Base-by-base conservation (phyloP, 1,139 yeast species). In the Blastobotrys ciferrii region DNA sequence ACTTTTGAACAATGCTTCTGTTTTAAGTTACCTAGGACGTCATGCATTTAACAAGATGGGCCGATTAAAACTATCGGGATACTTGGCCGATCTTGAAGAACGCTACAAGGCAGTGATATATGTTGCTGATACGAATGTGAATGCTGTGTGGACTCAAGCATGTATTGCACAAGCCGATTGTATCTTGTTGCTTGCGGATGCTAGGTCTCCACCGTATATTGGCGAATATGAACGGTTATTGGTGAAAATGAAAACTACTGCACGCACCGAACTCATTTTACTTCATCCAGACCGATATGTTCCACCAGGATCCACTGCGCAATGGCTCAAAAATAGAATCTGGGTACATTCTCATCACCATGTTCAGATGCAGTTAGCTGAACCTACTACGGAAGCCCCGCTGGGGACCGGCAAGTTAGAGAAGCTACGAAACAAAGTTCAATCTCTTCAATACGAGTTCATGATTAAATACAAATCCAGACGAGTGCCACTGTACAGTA, bases 261-360 rank as follows among this genome's bases (percentile, higher is more conserved):
- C 98, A 0, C 75, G 95, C 60, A 87, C 96, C 0, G 98, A 92
- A 56, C 73, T 92, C 51, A 84, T 95, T 43, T 70, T 92, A 47
- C 69, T 92, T 12, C 98, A 92, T 60, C 85, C 87, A 2, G 96
- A 88, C 28, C 78, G 86, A 58, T 80, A 73, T 55, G 97, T 92
- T 1, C 77, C 77, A 14, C 89, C 96, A 0, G 98, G 98, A 0
- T 75, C 87, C 9, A 91, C 98, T 0, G 81, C 82, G 38, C 73
- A 76, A 44, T 92, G 98, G 98, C 73, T 92, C 45, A 85, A 85
- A 57, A 80, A 80, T 53, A 72, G 98, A 55, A 75, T 82, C 1
- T 92, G 98, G 98, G 89, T 92, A 3, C 88, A 87, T 57, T 82
- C 91, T 0, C 97, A 92, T 61, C 97, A 92, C 63, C 98, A 92